Conservation (phyloP, 2,329 filamentous ascomycete genomes). For the Microsporum audouinii region DNA sequence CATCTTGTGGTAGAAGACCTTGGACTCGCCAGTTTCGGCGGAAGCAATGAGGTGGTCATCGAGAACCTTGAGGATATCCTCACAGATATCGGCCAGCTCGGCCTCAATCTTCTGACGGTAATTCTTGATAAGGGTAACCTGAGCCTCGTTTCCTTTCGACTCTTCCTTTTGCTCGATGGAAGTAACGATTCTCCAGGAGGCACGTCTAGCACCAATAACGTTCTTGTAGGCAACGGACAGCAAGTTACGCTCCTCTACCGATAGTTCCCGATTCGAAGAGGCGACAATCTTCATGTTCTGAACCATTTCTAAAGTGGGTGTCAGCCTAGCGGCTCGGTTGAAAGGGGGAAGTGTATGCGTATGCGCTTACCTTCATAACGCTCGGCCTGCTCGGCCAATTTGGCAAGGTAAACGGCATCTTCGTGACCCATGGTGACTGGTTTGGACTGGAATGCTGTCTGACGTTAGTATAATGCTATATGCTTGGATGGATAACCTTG, state of each 20-base stretch:
- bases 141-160: slow-evolving; percentile 89
- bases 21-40: slow-evolving; percentile 90
- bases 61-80: slow-evolving; percentile 90
- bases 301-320: slow-evolving; percentile 68
- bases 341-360: neutral
- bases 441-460: slow-evolving; percentile 7
- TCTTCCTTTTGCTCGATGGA: slow-evolving; percentile 99
- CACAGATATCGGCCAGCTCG: slow-evolving; percentile 94
- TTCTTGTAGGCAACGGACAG: slow-evolving; percentile 99
- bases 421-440: slow-evolving; percentile 86
- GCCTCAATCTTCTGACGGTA: slow-evolving; percentile 98
- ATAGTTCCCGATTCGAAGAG: slow-evolving; percentile 69
- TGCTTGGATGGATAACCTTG: too few species aligned
- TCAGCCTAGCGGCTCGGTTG: slow-evolving; percentile 14
- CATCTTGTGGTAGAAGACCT: slow-evolving; percentile 99
- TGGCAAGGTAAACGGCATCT: slow-evolving; percentile 98
- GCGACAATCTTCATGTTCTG: slow-evolving; percentile 99
- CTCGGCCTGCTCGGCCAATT: slow-evolving; percentile 99
- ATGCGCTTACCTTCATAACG: slow-evolving; percentile 78
- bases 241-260: slow-evolving; percentile 93
- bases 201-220: slow-evolving; percentile 91
- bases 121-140: slow-evolving; percentile 88
- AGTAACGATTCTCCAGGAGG: slow-evolving; percentile 95
- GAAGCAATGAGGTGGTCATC: slow-evolving; percentile 90
- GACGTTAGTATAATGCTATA: neutral